Conservation (phyloP, 2,329 filamentous ascomycete species). For the Lachnellula hyalina region DNA sequence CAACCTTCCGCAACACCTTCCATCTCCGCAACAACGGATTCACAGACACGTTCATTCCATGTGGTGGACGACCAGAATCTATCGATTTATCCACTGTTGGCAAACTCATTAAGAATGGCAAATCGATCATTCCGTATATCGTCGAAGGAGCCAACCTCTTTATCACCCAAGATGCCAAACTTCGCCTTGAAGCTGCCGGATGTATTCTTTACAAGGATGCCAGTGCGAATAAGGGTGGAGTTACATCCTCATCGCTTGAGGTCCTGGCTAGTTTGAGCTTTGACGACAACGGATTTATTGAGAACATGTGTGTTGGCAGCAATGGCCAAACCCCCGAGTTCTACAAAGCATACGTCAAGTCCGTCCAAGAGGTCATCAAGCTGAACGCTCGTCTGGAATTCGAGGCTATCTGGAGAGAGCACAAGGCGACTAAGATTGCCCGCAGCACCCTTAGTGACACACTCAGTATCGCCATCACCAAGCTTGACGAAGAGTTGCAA, state of each 20-base stretch:
- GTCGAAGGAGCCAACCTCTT: slow-evolving; percentile 98
- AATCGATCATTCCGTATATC: slow-evolving; percentile 83
- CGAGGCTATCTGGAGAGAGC: slow-evolving; percentile 95
- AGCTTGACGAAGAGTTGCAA: slow-evolving; percentile 92
- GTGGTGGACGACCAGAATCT: slow-evolving; percentile 91
- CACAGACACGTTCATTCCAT: slow-evolving; percentile 90
- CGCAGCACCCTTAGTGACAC: slow-evolving; percentile 88
- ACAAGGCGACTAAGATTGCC: slow-evolving; percentile 71
- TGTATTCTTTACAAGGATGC: slow-evolving; percentile 97
- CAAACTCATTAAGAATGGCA: slow-evolving; percentile 86
- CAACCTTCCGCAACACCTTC: slow-evolving; percentile 94
- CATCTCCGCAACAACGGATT: slow-evolving; percentile 74
- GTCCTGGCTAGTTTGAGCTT: slow-evolving; percentile 93
- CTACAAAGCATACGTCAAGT: slow-evolving; percentile 87
- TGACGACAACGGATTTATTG: slow-evolving; percentile 78
- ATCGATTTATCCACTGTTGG: slow-evolving; percentile 86
- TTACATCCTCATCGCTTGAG: slow-evolving; percentile 94
- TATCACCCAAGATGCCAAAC: slow-evolving; percentile 96
- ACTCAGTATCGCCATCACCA: slow-evolving; percentile 89
- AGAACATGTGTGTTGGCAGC: slow-evolving; percentile 86
- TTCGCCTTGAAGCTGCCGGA: slow-evolving; percentile 90
- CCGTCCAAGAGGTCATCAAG: slow-evolving; percentile 86
- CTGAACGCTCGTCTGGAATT: slow-evolving; percentile 92
- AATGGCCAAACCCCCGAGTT: slow-evolving; percentile 78
- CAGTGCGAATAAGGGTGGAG: slow-evolving; percentile 96